Base-by-base conservation (phyloP, 2,329 filamentous ascomycete genomes). In the Calonectria pauciramosa region DNA sequence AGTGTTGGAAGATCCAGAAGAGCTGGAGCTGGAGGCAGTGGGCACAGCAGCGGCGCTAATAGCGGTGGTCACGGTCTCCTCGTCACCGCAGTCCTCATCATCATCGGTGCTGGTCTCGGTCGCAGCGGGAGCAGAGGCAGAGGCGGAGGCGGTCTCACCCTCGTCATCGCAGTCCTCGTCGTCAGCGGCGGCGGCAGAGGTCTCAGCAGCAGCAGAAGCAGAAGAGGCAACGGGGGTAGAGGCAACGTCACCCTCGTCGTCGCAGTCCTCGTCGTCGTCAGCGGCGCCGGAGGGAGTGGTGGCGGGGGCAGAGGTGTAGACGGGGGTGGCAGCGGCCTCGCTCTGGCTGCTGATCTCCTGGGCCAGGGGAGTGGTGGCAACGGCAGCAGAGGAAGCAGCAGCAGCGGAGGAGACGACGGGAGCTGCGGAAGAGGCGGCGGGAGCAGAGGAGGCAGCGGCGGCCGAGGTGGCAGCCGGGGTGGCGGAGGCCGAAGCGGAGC, bases 241-340 rank as follows among this genome's bases (percentile, higher is more conserved):
- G 13, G 69, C 63, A 23, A 72, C 64, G 20, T 73, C 74, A 20
- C 74, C 77, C 4, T 76, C 73, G 6, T 41, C 73, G 30, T 54
- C 67, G 54, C 64, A 67, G 59, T 76, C 75, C 54, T 73, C 75
- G 4, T 71, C 74, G 18, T 76, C 72, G 66, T 78, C 74, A 4
- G 75, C 72, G 6, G 60, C 32, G 60, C 28, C 38, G 16, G 78
- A 56, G 2, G 49, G 54, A 13, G 78, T 71, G 59, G 68, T 34
- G 23, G 71, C 47, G 1, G 77, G 67, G 44, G 77, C 68, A 44
- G 70, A 41, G 75, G 56, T 60, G 56, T 7, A 23, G 30, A 63
- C 34, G 56, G 56, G 56, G 13, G 34, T 41, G 23, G 23, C 68
- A 14, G n/a, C 56, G 20, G 68, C 63, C 26, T 41, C 67, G 36